A percentile compares a stretch with the other conserved stretches of the same genome.
phyloP scores from a whole-genome alignment of 164 flowering plant species.

The Piper betle region DNA sequence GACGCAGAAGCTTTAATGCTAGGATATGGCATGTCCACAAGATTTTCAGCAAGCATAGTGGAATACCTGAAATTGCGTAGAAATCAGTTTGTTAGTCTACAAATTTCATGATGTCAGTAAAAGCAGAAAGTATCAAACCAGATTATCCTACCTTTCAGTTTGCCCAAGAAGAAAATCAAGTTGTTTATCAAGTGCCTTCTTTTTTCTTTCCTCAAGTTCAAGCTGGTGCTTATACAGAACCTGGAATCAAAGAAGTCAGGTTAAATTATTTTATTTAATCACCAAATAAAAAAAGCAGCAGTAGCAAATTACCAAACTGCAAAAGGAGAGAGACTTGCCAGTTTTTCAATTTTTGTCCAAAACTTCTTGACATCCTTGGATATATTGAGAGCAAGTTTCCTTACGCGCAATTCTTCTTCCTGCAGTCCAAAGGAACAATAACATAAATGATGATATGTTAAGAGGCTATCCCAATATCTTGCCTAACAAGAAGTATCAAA shows the following conservation, averaged over 20 bases:
- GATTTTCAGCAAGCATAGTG: constrained; percentile 97
- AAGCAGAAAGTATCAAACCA: too few species aligned
- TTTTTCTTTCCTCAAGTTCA: constrained; percentile 85
- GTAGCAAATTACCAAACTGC: background rate
- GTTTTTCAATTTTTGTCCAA: constrained; percentile 95
- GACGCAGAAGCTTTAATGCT: constrained; percentile 15
- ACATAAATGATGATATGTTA: background rate
- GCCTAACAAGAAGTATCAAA: background rate
- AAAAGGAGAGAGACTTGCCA: constrained; percentile 37
- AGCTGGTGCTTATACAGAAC: constrained; percentile 93
- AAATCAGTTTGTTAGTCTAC: background rate
- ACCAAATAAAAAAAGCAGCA: background rate
- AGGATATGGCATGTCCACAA: constrained; percentile 37
- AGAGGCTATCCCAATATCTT: background rate
- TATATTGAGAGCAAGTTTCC: constrained; percentile 82
- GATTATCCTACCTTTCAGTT: constrained; percentile 68
- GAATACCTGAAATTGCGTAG: constrained; percentile 58
- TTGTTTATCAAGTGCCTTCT: constrained; percentile 89
- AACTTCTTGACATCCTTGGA: constrained; percentile 97
- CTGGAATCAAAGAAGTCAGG: constrained; percentile 24
- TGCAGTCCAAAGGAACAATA: constrained; percentile 16
- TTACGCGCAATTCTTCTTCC: constrained; percentile 90
- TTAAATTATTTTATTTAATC: background rate
- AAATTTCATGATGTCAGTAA: background rate
- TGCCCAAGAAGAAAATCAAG: constrained; percentile 95